Base-by-base conservation (phyloP, 805 yeast genomes). In the Candida ulmi region DNA sequence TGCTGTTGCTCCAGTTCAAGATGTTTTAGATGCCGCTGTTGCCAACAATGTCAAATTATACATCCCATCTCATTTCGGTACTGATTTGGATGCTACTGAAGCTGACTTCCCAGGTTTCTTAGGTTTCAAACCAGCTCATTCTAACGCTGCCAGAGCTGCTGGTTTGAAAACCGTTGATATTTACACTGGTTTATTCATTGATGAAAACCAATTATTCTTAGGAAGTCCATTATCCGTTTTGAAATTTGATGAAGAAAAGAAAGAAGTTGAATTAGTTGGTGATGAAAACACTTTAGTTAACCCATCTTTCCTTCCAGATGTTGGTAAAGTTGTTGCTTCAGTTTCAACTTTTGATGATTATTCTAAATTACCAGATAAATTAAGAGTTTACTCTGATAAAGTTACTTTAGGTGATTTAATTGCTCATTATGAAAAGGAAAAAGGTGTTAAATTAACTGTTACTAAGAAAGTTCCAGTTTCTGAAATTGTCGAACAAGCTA, bases 41-140 rank as follows among this genome's bases (percentile, higher is more conserved):
- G 57, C 51, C 24, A 65, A 63, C 37, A 69, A 71, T 45, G 75
- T 77, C 36, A 70, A 71, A 51, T 52, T 76, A 26, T 78, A 67
- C 60, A 69, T 78, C 46, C 82, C 83, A 25, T 71, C 81, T 2
- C 83, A 78, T 49, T 80, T 73, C 48, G 88, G 86, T 30, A 49
- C 64, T 17, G 77, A 76, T 39, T 36, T 68, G 15, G 52, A 46
- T 3, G 60, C 52, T 8, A 54, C 55, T 17, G 48, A 48, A 4
- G 42, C 47, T 17, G 30, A 38, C 17, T 54, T 65, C 17, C 71
- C 76, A 7, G 64, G 62, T 1, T 60, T 72, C 40, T 39, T 58
- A 5, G 50, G 35, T 2, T 11, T 41, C 16, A 74, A 74, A 52
- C 33, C 52, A 1, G 49, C 40, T 2, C 76, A 73, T 48, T 52